These are phyloP conservation scores for Taiwanofungus camphoratus DNA, from an alignment of 1,284 basidiomycete species.

Conservation along the genomic window DNA sequence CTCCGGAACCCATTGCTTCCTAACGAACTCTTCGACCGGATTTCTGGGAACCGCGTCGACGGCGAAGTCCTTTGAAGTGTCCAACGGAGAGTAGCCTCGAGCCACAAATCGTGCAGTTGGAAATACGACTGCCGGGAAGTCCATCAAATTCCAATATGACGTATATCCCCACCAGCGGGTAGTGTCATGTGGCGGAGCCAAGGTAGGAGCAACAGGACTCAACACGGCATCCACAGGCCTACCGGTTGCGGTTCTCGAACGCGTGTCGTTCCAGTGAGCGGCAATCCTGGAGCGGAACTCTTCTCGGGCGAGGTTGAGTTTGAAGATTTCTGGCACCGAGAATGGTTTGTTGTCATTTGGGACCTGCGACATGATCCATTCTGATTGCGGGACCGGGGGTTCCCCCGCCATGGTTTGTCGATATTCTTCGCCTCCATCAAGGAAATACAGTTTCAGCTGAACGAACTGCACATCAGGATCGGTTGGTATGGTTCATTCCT, in stretches of 20 bases:
- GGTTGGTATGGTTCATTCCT: slow-evolving; percentile 3
- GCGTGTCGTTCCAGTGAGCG: slow-evolving; percentile 49
- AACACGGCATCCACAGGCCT: slow-evolving; percentile 51
- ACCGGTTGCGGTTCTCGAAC: slow-evolving; percentile 38
- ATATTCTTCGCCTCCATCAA: slow-evolving; percentile 47
- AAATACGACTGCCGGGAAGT: slow-evolving; percentile 49
- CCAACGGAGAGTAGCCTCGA: slow-evolving; percentile 14
- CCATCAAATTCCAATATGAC: slow-evolving; percentile 52
- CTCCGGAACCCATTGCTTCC: slow-evolving; percentile 37
- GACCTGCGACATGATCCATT: slow-evolving; percentile 43
- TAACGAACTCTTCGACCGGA: slow-evolving; percentile 33
- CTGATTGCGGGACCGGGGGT: slow-evolving; percentile 35
- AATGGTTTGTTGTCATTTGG: slow-evolving; percentile 32
- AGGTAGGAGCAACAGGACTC: slow-evolving; percentile 44
- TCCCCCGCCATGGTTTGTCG: slow-evolving; percentile 34
- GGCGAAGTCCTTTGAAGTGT: slow-evolving; percentile 18
- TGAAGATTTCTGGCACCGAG: slow-evolving; percentile 36
- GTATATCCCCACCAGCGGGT: slow-evolving; percentile 50
- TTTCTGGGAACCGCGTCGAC: slow-evolving; percentile 30
- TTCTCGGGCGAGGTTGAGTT: slow-evolving; percentile 40
- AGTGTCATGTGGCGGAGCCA: slow-evolving; percentile 46
- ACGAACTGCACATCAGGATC: slow-evolving; percentile 6
- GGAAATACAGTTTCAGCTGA: slow-evolving; percentile 42
- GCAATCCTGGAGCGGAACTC: slow-evolving; percentile 37
- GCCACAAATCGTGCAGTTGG: slow-evolving; percentile 37